Evolutionary conservation across 225 moss, liverwort and hornwort species (phyloP).

Genomic region (Lunularia cruciata): DNA sequence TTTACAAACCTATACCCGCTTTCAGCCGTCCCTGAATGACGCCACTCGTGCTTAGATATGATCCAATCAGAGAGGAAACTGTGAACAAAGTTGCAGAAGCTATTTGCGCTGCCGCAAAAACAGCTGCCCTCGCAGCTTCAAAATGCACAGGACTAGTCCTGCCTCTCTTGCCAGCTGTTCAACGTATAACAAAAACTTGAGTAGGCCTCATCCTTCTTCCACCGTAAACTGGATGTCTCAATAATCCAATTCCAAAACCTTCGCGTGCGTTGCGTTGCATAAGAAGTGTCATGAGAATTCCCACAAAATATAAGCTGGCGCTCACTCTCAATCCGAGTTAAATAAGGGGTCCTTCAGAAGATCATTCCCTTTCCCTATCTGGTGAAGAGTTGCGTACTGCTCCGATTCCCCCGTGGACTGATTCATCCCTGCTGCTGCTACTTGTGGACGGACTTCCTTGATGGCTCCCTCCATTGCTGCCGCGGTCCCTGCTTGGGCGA

Average conservation of each 20-base stretch:
- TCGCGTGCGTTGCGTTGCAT: slow-evolving; percentile 29
- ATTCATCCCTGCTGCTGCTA: slow-evolving; percentile 59
- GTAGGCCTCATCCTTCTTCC: slow-evolving; percentile 41
- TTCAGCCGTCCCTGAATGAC: slow-evolving; percentile 44
- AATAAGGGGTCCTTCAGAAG: neutral
- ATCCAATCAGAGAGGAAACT: slow-evolving; percentile 39
- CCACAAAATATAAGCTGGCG: slow-evolving; percentile 34
- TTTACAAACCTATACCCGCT: slow-evolving; percentile 44
- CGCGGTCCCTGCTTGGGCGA: slow-evolving; percentile 55
- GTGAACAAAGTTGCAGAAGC: slow-evolving; percentile 47
- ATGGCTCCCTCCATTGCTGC: slow-evolving; percentile 66
- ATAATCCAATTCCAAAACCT: slow-evolving; percentile 42
- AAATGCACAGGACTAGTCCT: slow-evolving; percentile 52
- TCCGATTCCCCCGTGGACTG: slow-evolving; percentile 49
- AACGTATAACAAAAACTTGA: slow-evolving; percentile 41
- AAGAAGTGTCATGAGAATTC: slow-evolving; percentile 35
- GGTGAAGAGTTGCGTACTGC: slow-evolving; percentile 53
- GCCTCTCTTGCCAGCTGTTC: slow-evolving; percentile 38
- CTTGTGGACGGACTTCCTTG: slow-evolving; percentile 71
- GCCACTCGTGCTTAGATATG: slow-evolving; percentile 42
- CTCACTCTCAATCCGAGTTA: slow-evolving; percentile 27
- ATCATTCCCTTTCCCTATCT: slow-evolving; percentile 51
- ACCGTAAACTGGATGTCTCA: slow-evolving; percentile 29
- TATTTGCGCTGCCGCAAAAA: slow-evolving; percentile 41
- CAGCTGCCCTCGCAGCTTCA: slow-evolving; percentile 48